Evolutionary conservation across 164 flowering plant species (phyloP).

Genomic region (Vitis rupestris): DNA sequence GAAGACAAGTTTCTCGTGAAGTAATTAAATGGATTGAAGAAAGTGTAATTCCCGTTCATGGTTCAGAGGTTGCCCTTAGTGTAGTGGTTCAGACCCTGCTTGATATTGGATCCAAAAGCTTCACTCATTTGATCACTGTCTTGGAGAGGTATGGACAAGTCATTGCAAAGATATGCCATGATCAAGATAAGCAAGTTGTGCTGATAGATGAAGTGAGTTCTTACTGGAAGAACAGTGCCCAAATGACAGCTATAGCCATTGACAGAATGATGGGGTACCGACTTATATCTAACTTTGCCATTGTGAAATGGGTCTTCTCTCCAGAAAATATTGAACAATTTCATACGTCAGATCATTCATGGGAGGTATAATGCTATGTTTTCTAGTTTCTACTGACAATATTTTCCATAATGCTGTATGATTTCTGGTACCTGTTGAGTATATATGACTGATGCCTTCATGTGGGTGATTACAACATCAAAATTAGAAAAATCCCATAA

Average conservation of each 20-base stretch:
- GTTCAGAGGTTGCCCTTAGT: constrained; percentile 57
- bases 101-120: constrained; percentile 97
- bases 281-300: constrained; percentile 85
- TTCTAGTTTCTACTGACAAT: not conserved
- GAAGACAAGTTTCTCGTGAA: constrained; percentile 65
- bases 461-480: not conserved
- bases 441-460: not conserved
- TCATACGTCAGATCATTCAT: constrained; percentile 78
- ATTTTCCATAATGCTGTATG: not conserved
- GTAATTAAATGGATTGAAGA: constrained; percentile 86
- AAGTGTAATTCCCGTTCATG: constrained; percentile 68
- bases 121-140: constrained; percentile 93
- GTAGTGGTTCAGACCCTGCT: constrained; percentile 86
- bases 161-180: constrained; percentile 73
- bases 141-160: constrained; percentile 98
- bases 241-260: constrained; percentile 82
- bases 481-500: not conserved
- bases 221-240: constrained; percentile 87
- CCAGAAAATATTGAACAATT: constrained; percentile 70
- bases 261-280: constrained; percentile 99
- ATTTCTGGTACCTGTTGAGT: not conserved
- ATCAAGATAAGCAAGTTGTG: constrained; percentile 77
- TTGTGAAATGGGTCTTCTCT: constrained; percentile 91
- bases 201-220: constrained; percentile 76
- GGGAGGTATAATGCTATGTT: constrained; percentile 70